A percentile compares a stretch with the other conserved stretches of the same genome.
These are phyloP conservation scores for Yamadazyma sp. DNA, from an alignment of 1,139 yeast species.

Conservation along the genomic window DNA sequence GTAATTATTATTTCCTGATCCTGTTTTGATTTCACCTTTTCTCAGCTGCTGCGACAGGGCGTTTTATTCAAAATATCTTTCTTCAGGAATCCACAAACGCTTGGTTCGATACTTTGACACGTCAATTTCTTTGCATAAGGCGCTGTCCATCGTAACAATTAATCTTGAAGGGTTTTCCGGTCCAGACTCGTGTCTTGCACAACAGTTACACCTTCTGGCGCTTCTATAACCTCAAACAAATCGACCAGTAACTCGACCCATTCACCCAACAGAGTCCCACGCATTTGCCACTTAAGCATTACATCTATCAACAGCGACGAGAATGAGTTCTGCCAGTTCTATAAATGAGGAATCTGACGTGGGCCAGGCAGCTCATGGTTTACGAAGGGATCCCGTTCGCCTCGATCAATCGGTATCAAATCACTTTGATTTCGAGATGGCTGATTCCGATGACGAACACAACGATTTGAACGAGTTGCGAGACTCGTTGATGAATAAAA, in stretches of 20 bases:
- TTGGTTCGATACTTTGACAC: neutral
- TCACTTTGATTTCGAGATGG: slow-evolving; percentile 24
- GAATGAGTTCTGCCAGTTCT: slow-evolving; percentile 36
- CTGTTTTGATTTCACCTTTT: slow-evolving; percentile 2
- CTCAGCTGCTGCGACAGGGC: slow-evolving; percentile 3
- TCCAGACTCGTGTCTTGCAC: no score
- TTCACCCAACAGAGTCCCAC: neutral
- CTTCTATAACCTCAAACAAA: no score
- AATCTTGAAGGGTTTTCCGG: no score
- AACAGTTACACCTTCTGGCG: neutral
- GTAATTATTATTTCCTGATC: neutral
- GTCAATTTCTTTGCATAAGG: neutral
- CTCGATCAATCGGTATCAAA: slow-evolving; percentile 1
- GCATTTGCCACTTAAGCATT: neutral
- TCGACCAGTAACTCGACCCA: neutral
- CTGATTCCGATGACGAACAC: slow-evolving; percentile 28
- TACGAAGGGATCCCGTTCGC: neutral
- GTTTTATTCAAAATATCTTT: neutral
- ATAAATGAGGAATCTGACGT: slow-evolving; percentile 20
- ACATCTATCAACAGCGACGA: neutral
- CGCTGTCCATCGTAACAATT: neutral
- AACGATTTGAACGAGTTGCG: slow-evolving; percentile 38
- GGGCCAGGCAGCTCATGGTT: neutral
- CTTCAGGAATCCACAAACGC: neutral
- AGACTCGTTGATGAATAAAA: slow-evolving; percentile 32